Base-by-base conservation (phyloP, 371 early-diverging fungal genomes). In the Conidiobolus incongruus region DNA sequence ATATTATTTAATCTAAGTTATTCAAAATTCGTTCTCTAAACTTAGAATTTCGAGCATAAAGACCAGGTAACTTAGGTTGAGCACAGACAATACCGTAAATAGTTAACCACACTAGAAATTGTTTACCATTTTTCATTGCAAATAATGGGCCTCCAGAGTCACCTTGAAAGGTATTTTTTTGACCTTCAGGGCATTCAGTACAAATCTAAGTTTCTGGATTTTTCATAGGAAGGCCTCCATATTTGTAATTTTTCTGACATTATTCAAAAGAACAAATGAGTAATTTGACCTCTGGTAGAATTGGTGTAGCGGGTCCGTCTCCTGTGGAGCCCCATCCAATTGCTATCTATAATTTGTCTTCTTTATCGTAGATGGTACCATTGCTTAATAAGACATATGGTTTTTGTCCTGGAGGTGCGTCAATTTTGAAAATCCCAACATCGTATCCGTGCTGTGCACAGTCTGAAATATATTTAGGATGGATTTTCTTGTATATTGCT, bases 81-180 rank as follows among this genome's bases (percentile, higher is more conserved):
- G 40, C 40, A 39, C 40, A 39, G 7, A 11, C 40, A n/a, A 39
- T 39, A 13, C 40, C 40, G 29, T 26, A 39, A 22, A 7, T 13
- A 7, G 16, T 16, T 7, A 39, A 16, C 40, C 40, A 11, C 8
- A 39, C 29, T 7, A 39, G 7, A n/a, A n/a, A n/a, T n/a, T n/a
- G n/a, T n/a, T n/a, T n/a, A n/a, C n/a, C n/a, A n/a, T n/a, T n/a
- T n/a, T n/a, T n/a, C n/a, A n/a, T n/a, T n/a, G n/a, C n/a, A n/a
- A n/a, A n/a, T 13, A 39, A 29, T 12, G 40, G 40, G 7, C 40
- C 40, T 15, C 40, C 40, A 20, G 26, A 26, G 20, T 39, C 40
- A 20, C 40, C 40, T 29, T 39, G 40, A 29, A 11, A 39, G 11
- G 40, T 20, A 39, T 39, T 20, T n/a, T n/a, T n/a, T n/a, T n/a